Evolutionary conservation across 345 rosid genomes (phyloP), one percentile per base, ranked within the genome.

Genomic region (Linum trigynum): DNA sequence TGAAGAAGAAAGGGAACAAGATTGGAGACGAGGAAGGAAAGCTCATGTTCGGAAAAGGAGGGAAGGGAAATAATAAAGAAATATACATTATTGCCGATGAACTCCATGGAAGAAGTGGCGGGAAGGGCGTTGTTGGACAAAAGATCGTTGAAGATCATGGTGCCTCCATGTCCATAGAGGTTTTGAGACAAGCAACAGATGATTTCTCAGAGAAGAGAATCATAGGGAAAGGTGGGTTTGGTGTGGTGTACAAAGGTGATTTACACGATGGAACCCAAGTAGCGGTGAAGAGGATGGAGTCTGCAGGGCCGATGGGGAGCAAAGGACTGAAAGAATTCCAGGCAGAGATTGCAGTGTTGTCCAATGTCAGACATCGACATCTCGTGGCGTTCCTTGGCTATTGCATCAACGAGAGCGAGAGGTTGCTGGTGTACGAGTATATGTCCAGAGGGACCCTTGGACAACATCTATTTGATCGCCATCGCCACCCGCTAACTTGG

Each of bases 361-460:
- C 86, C 8, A 91, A 87, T 62, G 98, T 89, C 43, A 83, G 96
- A 79, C 96, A 91, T 66, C 80, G 98, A 70, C 96, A 91, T 63
- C 74, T 91, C 73, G 98, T 91, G 14, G 92, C 96, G 17, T 80
- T 91, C 14, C 72, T 89, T 67, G 95, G 98, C 51, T 89, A 81
- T 74, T 89, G 95, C 69, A 76, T 87, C 55, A 84, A 87, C 60
- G 98, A 88, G 16, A 79, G 70, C 8, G 98, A 91, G 78, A 79
- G 96, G 74, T 79, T 89, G 39, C 76, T 91, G 66, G 95, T 89
- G 39, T 91, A 91, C 1, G 98, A 91, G 81, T 91, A 86, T 72
- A 91, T 91, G 98, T 90, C 98, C 15, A 83, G 82, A 64, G 98
- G 98, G 39, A 89, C 86, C 39, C 83, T 91, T 12, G 84, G 81